Evolutionary conservation across 768 basidiomycete species (phyloP), one percentile per base, ranked within the genome.

Genomic region (Hydnomerulius pinastri): DNA sequence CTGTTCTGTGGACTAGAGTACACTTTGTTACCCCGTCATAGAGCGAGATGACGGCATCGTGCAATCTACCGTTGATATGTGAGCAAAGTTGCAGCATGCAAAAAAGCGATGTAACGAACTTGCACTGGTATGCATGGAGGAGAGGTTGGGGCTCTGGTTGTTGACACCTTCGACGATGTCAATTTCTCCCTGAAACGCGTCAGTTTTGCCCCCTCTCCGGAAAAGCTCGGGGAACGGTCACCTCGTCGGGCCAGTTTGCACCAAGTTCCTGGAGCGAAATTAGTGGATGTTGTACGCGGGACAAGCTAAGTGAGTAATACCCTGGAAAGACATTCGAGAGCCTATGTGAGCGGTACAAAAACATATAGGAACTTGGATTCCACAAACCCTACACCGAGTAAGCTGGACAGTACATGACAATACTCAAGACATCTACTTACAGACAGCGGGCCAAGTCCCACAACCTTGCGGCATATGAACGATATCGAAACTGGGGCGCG

Each of bases 381-480:
- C 7, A 64, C 62, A 40, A 11, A 63, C 61, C 62, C 61, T 63
- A 23, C 25, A 18, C 3, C 11, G 9, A 35, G 3, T 35, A 4
- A 20, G 21, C 13, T 20, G 41, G 33, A 12, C 20, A 35, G 21
- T 7, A 13, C 1, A 28, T 2, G 20, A 13, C 10, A 35, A 1
- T 15, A 43, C 9, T 11, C 1, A 8, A 11, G 43, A 39, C 6
- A 28, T 20, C 27, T 12, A 67, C 65, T 9, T n/a, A 71, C 71
- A 73, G 8, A 69, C 40, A 32, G 69, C 69, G 9, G 71, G 72
- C 71, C 72, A 73, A 6, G 70, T 71, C 0, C 71, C 73, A 46
- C 73, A 74, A 13, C 69, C 73, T 25, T 65, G 56, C 1, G 73
- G 73, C 70, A 74, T 74, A 43, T 70, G 68, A 2, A 20, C 62